phyloP scores from a whole-genome alignment of 2,329 filamentous ascomycete genomes.

The Claviceps capensis region DNA sequence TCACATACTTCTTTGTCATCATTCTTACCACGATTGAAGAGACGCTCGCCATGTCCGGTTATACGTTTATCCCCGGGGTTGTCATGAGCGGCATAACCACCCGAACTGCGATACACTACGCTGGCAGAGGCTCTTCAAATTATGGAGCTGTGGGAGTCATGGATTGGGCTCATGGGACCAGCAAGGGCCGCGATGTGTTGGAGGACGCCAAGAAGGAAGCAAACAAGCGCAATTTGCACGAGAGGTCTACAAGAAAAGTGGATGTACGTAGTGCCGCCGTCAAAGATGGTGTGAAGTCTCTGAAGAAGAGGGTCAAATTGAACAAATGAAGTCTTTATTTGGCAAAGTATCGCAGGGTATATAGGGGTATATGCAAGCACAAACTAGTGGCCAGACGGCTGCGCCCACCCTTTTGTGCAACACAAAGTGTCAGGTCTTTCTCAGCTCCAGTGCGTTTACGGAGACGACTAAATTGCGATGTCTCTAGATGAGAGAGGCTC shows the following conservation, averaged over 20 bases:
- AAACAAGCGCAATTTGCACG: conserved; percentile 40
- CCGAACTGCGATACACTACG: conserved; percentile 29
- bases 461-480: too few species aligned
- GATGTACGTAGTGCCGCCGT: conserved; percentile 19
- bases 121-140: conserved; percentile 41
- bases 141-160: conserved; percentile 48
- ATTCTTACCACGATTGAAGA: conserved; percentile 52
- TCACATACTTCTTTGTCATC: conserved; percentile 57
- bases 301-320: conserved; percentile 15
- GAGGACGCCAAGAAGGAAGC: conserved; percentile 42
- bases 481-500: too few species aligned
- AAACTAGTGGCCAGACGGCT: too few species aligned
- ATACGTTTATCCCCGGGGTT: conserved; percentile 42
- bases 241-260: conserved; percentile 21
- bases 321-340: conserved; percentile 13
- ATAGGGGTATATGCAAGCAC: too few species aligned
- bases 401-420: too few species aligned
- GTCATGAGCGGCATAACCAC: conserved; percentile 36
- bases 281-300: conserved; percentile 15
- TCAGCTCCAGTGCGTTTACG: too few species aligned
- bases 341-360: too few species aligned
- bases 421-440: too few species aligned
- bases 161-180: conserved; percentile 47
- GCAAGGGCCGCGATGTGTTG: conserved; percentile 34
- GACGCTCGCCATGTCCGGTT: conserved; percentile 53